Base-by-base conservation (phyloP, 192 early-diverging fungal genomes). In the Podila epicladia region DNA sequence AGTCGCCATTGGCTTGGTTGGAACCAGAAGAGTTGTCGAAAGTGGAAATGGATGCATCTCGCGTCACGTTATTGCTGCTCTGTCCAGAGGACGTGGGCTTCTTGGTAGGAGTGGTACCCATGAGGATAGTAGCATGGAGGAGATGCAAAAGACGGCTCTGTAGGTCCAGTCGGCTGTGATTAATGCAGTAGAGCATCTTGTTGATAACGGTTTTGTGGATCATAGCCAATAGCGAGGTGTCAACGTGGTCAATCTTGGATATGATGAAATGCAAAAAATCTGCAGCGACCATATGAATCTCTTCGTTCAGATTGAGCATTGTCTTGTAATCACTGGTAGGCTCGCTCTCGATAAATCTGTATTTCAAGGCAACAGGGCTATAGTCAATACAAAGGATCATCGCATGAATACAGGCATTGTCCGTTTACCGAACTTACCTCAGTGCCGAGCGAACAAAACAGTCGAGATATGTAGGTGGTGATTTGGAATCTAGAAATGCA, bases 161-260 rank as follows among this genome's bases (percentile, higher is more conserved):
- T 8, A 91, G 64, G 41, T 91, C 90, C 2, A 91, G 74, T 1
- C 84, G 68, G 12, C 72, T 61, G 20, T 76, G 69, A 45, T 69
- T 58, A 59, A 93, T 89, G 62, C 90, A 91, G 50, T 82, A 90
- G 9, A 92, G 82, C 45, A 93, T 64, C 73, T 92, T 92, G 31
- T 83, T 75, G 24, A 92, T 73, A 0, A 80, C 73, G 4, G 71
- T 74, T 41, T 83, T 78, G 66, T 92, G 89, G 31, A 91, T 88
- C 31, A 85, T 77, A 5, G 78, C 62, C 24, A 87, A 63, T 8
- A 91, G 72, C 5, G 77, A 63, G 38, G 78, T 77, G 61, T 91
- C 87, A 31, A 91, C 72, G 57, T 73, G 72, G 24, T 92, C 90
- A 17, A 85, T 72, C 58, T 83, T 85, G 32, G 84, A 79, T 24